Evolutionary conservation across 306 rosid genomes (phyloP).

Genomic region (Castanospermum australe): DNA sequence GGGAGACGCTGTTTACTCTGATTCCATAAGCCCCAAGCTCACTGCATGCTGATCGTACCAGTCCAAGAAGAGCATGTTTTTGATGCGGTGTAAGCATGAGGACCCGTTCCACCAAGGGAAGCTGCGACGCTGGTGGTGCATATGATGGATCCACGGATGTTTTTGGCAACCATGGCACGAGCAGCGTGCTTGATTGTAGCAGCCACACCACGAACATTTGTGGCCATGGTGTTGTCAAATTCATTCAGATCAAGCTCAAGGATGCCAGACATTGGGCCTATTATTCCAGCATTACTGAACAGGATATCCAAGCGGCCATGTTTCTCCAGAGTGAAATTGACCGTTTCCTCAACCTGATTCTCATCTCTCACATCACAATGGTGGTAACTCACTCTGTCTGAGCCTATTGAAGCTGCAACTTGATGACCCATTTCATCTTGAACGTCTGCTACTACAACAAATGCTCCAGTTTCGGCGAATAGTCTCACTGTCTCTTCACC

Average conservation of each 20-base stretch:
- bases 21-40: slow-evolving; percentile 84
- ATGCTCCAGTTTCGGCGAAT: slow-evolving; percentile 68
- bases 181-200: slow-evolving; percentile 68
- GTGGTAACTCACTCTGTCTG: slow-evolving; percentile 49
- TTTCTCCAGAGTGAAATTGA: slow-evolving; percentile 53
- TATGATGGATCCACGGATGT: slow-evolving; percentile 61
- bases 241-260: slow-evolving; percentile 67
- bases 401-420: slow-evolving; percentile 53
- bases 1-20: slow-evolving; percentile 79
- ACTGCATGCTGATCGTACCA: slow-evolving; percentile 63
- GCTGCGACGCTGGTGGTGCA: slow-evolving; percentile 85
- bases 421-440: slow-evolving; percentile 71
- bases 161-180: slow-evolving; percentile 64
- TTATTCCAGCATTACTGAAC: slow-evolving; percentile 82
- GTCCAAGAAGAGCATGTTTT: slow-evolving; percentile 77
- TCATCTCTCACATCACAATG: slow-evolving; percentile 90
- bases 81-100: slow-evolving; percentile 60
- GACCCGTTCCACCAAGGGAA: slow-evolving; percentile 63
- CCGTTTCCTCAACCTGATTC: slow-evolving; percentile 59
- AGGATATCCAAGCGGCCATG: slow-evolving; percentile 64
- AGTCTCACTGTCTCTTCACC: slow-evolving; percentile 72
- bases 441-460: slow-evolving; percentile 65
- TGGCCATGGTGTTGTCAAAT: slow-evolving; percentile 62
- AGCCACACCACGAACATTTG: slow-evolving; percentile 71
- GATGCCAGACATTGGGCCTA: slow-evolving; percentile 60